Evolutionary conservation across 108 stramenopile species (phyloP).

Genomic region (Parietichytrium sp.): DNA sequence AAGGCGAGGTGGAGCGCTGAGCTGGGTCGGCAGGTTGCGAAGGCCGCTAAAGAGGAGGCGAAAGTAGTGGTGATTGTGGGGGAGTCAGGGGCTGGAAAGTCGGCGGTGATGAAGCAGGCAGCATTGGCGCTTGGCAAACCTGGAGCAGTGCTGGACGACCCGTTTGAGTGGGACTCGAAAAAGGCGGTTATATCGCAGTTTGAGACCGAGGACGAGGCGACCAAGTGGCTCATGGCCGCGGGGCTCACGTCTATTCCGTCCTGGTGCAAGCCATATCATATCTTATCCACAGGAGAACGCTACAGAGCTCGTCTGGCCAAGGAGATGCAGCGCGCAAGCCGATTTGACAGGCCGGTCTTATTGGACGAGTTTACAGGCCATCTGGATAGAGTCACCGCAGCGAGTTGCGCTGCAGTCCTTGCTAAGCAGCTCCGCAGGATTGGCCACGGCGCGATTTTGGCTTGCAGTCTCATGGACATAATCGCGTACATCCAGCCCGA

Average conservation of each 20-base stretch:
- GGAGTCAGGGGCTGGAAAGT: background rate
- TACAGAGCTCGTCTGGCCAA: background rate
- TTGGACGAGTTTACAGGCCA: conserved; percentile 15
- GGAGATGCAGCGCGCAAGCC: background rate
- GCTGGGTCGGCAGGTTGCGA: too few species aligned
- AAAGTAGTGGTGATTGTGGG: background rate
- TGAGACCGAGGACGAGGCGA: background rate
- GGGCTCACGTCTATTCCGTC: conserved; percentile 26
- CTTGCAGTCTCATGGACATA: background rate
- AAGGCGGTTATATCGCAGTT: conserved; percentile 25
- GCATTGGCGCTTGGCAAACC: background rate
- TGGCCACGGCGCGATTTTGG: background rate
- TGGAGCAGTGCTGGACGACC: background rate
- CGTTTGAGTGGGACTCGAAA: background rate
- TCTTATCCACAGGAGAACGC: conserved; percentile 3
- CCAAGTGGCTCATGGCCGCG: conserved; percentile 8
- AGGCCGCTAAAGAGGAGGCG: background rate
- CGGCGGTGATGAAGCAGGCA: background rate
- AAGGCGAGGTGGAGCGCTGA: too few species aligned
- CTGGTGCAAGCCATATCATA: conserved; percentile 41
- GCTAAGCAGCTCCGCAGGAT: background rate
- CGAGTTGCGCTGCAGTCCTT: background rate
- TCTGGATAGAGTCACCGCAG: background rate
- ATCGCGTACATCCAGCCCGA: background rate
- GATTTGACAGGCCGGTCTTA: background rate